Conservation (phyloP, 164 flowering plant genomes). For the Chimonanthus praecox region DNA sequence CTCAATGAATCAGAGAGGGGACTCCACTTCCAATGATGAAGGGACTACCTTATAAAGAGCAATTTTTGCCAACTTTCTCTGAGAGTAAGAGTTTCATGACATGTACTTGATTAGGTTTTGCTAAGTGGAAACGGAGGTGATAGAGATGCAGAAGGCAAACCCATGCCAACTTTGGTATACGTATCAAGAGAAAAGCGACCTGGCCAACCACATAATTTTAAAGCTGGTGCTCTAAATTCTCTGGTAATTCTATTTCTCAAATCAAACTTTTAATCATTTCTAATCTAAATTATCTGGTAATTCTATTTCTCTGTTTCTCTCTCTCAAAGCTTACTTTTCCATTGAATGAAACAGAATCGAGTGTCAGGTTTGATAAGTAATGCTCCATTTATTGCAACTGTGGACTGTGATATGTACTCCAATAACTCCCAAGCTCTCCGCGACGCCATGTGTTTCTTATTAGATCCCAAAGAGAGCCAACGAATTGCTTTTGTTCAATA, state of each 20-base stretch:
- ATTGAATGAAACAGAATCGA: too few relatives aligned
- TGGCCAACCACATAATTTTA: constrained; percentile 35
- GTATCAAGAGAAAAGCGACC: constrained; percentile 53
- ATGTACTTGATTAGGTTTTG: constrained; percentile 7
- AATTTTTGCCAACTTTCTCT: too few relatives aligned
- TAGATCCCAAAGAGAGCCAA: constrained; percentile 21
- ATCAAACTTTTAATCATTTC: too few relatives aligned
- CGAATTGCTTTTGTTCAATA: constrained; percentile 24
- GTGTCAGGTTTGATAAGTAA: too few relatives aligned
- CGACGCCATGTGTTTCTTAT: constrained; percentile 21
- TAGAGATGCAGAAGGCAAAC: constrained; percentile 30
- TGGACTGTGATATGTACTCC: constrained; percentile 34
- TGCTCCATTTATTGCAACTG: too few relatives aligned
- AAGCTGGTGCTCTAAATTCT: constrained; percentile 61
- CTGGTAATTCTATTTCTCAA: constrained; percentile 1
- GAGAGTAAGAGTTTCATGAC: not conserved
- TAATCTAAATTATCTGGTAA: too few relatives aligned
- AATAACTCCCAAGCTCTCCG: constrained; percentile 25
- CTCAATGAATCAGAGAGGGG: not conserved
- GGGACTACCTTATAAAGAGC: too few relatives aligned
- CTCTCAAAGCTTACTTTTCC: too few relatives aligned
- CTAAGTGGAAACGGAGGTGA: constrained; percentile 24
- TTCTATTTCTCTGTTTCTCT: too few relatives aligned
- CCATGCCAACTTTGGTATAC: constrained; percentile 45
- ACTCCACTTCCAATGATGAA: not conserved